Base-by-base conservation (phyloP, 2,329 filamentous ascomycete species). In the Arthrobotrys pseudoclavata region DNA sequence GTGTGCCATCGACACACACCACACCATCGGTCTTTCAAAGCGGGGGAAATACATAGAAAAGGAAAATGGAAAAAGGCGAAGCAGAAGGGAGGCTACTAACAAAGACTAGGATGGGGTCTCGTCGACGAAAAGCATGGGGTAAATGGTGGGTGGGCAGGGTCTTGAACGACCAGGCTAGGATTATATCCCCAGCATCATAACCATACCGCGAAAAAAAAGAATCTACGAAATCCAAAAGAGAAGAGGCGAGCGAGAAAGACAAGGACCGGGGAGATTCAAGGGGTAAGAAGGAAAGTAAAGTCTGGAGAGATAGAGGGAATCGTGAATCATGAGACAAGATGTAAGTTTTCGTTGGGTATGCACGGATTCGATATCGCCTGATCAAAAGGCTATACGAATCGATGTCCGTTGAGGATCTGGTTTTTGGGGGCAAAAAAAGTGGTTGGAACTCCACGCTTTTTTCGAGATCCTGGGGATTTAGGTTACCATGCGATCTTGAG, bases 11-110 rank as follows among this genome's bases (percentile, higher is more conserved):
- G 22, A 29, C 53, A 42, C 31, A 34, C 31, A 70, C 37, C 48
- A 42, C 50, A 57, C 66, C 34, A 63, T 76, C 72, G 72, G 72
- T 18, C 53, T 76, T 76, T 76, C 48, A 47, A 70, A 61, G 72
- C 72, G 72, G 72, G 72, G 72, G 72, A 12, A n/a, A n/a, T n/a
- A n/a, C n/a, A 40, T 15, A 42, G 37, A 60, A 67, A 53, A 29
- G 31, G n/a, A 7, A 53, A 55, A 40, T 15, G 31, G 31, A 34
- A 26, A 42, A 29, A 18, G 29, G 31, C 31, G 61, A 34, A 15
- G 26, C 3, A 18, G n/a, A 47, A 4, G 12, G 31, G 34, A 24
- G 34, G 34, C 52, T 57, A 57, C 52, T 22, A 26, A 37, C n/a
- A 37, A 4, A 3, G 9, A 34, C 52, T 37, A 37, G 52, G 29